Percentiles rank a stretch among this genome's conserved stretches.
phyloP scores from a whole-genome alignment of 345 rosid genomes.

The Anastatica hierochuntica region DNA sequence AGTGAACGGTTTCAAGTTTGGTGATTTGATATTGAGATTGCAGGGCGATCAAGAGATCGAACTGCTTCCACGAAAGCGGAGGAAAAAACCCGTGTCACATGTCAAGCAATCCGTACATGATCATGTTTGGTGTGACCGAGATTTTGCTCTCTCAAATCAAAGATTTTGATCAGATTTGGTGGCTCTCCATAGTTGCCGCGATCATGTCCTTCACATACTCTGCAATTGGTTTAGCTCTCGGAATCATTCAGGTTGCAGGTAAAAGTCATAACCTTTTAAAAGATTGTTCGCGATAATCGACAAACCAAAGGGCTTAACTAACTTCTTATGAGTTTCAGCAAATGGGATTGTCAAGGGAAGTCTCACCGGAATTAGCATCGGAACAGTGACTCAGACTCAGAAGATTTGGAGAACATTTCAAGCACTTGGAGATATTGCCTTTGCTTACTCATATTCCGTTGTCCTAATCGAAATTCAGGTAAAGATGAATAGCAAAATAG shows the following conservation, averaged over 20 bases:
- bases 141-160: slow-evolving; percentile 71
- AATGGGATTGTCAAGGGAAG: slow-evolving; percentile 49
- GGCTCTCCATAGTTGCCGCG: slow-evolving; percentile 86
- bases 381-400: slow-evolving; percentile 48
- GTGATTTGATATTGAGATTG: background rate
- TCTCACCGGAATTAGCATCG: slow-evolving; percentile 64
- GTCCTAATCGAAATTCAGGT: slow-evolving; percentile 86
- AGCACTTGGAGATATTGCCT: slow-evolving; percentile 86
- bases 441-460: slow-evolving; percentile 67
- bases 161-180: slow-evolving; percentile 72
- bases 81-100: slow-evolving; percentile 49
- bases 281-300: too few species aligned
- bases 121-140: slow-evolving; percentile 55
- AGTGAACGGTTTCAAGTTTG: background rate
- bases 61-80: slow-evolving; percentile 62
- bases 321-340: slow-evolving; percentile 24
- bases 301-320: too few species aligned
- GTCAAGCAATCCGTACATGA: slow-evolving; percentile 73
- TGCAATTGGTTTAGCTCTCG: slow-evolving; percentile 71
- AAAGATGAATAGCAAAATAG: too few species aligned
- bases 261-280: too few species aligned
- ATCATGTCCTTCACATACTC: slow-evolving; percentile 94
- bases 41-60: slow-evolving; percentile 76
- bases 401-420: slow-evolving; percentile 79
- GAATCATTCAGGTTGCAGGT: slow-evolving; percentile 62